Evolutionary conservation across 306 rosid species (phyloP).

Genomic region (Malus sieversii): DNA sequence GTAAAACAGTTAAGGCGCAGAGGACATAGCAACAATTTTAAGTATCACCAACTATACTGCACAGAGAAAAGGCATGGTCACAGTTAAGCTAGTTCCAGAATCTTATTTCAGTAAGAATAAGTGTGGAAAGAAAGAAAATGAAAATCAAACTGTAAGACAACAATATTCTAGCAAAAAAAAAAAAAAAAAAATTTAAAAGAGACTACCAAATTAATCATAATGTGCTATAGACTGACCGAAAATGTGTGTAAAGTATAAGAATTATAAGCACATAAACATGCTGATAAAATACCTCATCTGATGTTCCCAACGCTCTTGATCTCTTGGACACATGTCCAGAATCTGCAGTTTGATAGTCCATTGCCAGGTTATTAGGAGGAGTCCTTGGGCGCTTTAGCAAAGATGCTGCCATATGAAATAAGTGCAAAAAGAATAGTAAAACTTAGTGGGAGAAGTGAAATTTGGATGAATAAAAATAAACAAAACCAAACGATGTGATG

Average conservation of each 20-base stretch:
- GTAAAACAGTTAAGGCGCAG: neutral
- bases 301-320: constrained; percentile 55
- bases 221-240: neutral
- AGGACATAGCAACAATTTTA: neutral
- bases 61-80: neutral
- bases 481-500: too few species aligned
- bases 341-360: constrained; percentile 53
- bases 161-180: neutral
- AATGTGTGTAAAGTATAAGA: neutral
- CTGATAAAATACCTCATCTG: constrained; percentile 49
- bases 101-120: neutral
- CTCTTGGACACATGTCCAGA: constrained; percentile 61
- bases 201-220: neutral
- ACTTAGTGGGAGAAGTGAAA: neutral
- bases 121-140: neutral
- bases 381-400: constrained; percentile 57
- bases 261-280: neutral
- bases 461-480: neutral
- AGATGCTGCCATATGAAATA: neutral
- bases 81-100: neutral
- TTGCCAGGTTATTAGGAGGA: constrained; percentile 47
- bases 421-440: neutral
- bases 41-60: neutral
- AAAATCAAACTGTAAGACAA: neutral
- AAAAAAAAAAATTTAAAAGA: neutral